A percentile compares a stretch with the other conserved stretches of the same genome.
Conservation (phyloP, 1,284 basidiomycete genomes). For the Ceratobasidium sp. region DNA sequence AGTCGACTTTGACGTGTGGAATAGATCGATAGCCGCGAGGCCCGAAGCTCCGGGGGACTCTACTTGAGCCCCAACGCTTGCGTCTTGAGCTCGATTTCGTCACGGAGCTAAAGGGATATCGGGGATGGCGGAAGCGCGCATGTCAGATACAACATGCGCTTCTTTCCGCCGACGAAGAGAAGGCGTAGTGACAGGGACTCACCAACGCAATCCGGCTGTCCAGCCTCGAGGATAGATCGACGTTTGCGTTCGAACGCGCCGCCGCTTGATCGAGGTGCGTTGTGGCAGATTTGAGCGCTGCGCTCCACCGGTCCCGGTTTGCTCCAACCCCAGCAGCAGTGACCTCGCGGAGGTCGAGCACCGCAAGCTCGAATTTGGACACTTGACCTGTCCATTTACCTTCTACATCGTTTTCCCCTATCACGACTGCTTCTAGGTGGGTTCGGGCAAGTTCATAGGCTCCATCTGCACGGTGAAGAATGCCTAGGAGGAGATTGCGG, state of each 20-base stretch:
- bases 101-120: constrained; percentile 39
- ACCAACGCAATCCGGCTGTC: constrained; percentile 46
- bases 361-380: constrained; percentile 47
- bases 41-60: too few relatives aligned
- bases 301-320: constrained; percentile 36
- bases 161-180: neutral
- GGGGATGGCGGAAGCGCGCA: neutral
- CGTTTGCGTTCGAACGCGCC: constrained; percentile 20
- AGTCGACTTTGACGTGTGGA: constrained; percentile 3
- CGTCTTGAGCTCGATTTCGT: constrained; percentile 44
- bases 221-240: constrained; percentile 46
- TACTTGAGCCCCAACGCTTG: constrained; percentile 41
- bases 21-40: constrained; percentile 16
- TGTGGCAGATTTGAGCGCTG: constrained; percentile 39
- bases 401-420: constrained; percentile 20
- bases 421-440: constrained; percentile 42
- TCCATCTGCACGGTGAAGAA: constrained; percentile 45
- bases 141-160: neutral
- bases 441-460: constrained; percentile 36
- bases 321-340: neutral
- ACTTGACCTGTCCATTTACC: constrained; percentile 45
- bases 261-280: constrained; percentile 42
- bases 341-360: constrained; percentile 41
- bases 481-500: constrained; percentile 45
- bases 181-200: constrained; percentile 22